Evolutionary conservation across 2,329 filamentous ascomycete species (phyloP).

Genomic region (Colletotrichum liaoningense): DNA sequence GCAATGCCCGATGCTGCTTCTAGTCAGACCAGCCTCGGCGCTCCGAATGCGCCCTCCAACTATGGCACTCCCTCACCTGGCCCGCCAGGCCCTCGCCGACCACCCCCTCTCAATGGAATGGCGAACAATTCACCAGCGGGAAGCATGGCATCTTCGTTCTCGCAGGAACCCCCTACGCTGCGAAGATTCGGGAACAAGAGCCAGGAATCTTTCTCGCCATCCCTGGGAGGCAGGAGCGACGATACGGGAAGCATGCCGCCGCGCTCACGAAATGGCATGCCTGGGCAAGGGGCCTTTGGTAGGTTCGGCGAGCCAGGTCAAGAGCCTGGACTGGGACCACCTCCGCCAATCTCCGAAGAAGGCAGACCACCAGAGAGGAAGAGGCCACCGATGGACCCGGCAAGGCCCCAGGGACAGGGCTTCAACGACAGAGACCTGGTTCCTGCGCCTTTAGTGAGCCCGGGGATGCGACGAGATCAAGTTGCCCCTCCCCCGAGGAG

Average conservation of each 20-base stretch:
- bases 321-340: constrained; percentile 41
- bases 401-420: constrained; percentile 61
- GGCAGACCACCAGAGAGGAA: constrained; percentile 71
- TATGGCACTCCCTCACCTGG: constrained; percentile 49
- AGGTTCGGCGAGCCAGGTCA: constrained; percentile 46
- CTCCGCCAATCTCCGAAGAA: constrained; percentile 40
- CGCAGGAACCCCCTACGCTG: constrained; percentile 55
- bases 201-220: constrained; percentile 66
- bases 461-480: constrained; percentile 56
- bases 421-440: constrained; percentile 63
- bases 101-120: constrained; percentile 30
- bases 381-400: constrained; percentile 74
- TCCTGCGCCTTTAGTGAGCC: constrained; percentile 68
- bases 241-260: constrained; percentile 63
- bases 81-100: constrained; percentile 26
- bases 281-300: constrained; percentile 51
- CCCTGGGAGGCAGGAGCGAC: constrained; percentile 60
- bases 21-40: constrained; percentile 37
- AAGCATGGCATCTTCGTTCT: constrained; percentile 62
- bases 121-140: constrained; percentile 56
- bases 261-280: constrained; percentile 63
- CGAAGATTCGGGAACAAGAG: constrained; percentile 66
- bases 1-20: constrained; percentile 30
- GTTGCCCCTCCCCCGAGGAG: constrained; percentile 63
- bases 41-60: constrained; percentile 38